Evolutionary conservation across 805 yeast species (phyloP), one percentile per base, ranked within the genome.

Genomic region (Ogataea trehalophila): DNA sequence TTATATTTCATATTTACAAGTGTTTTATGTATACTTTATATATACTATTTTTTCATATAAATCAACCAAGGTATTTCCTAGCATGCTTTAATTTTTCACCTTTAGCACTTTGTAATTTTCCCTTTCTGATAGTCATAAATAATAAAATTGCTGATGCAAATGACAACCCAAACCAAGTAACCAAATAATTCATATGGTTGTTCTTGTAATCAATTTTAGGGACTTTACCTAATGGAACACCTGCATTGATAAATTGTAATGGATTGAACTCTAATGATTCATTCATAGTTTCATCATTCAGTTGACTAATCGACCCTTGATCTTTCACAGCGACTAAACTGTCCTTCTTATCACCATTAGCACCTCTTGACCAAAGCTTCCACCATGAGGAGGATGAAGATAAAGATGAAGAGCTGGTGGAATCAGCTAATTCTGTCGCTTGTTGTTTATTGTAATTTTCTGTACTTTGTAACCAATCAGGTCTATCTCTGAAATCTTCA

Each of bases 81-180:
- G 83, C 80, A 55, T 78, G 82, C 51, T 60, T 72, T 54, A 78
- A 47, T 53, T 78, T 80, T 26, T 76, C 81, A 17, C 65, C 61
- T 41, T 66, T 53, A 29, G 77, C 75, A 50, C 69, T 72, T 36
- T 65, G 60, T 18, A 62, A 51, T 49, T 49, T 62, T 33, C 67
- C 61, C 59, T 77, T 79, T 51, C 67, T 72, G 48, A 83, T 55
- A 17, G 83, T 77, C 31, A 77, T 61, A 26, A 74, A 55, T 33
- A 94, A 73, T 67, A 89, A 77, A 33, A 85, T 79, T 0, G 90
- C 58, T 35, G 96, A 85, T 36, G 87, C 77, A 37, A 86, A 58
- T 2, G 90, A 81, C 39, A 92, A 76, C 0, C 97, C 96, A 64
- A 87, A 92, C 99, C 99, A 94, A 0, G 99, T 94, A 18, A 89